These are phyloP conservation scores for Penicillium robsamsonii DNA, from an alignment of 495 filamentous ascomycete species.

Conservation along the genomic window DNA sequence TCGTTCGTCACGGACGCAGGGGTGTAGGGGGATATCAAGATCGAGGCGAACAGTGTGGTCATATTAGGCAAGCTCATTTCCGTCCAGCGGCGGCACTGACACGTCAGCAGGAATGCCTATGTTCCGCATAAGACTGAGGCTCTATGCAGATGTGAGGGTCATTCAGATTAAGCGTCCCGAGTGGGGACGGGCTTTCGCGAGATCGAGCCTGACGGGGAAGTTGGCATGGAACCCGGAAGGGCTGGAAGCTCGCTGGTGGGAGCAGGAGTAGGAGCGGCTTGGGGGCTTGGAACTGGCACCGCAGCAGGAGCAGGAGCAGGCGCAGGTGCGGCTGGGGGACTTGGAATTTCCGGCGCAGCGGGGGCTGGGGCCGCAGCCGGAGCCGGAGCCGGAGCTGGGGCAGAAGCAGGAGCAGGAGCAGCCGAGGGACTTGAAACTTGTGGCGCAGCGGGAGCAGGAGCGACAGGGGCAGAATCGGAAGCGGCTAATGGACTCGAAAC, in stretches of 20 bases:
- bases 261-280: conserved; percentile 46
- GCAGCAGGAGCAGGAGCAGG: conserved; percentile 21
- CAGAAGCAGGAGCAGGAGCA: conserved; percentile 24
- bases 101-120: conserved; percentile 12
- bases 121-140: conserved; percentile 1
- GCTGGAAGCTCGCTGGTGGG: conserved; percentile 36
- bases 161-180: conserved; percentile 14
- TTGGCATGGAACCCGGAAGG: conserved; percentile 21
- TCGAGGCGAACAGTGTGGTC: conserved; percentile 7
- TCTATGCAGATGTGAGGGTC: not conserved
- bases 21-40: conserved; percentile 11
- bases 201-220: conserved; percentile 21
- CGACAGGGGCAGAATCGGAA: not conserved
- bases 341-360: too few relatives aligned
- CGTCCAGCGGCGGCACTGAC: conserved; percentile 25
- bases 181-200: conserved; percentile 33
- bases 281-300: conserved; percentile 47
- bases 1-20: conserved; percentile 29
- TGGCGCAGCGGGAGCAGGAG: not conserved
- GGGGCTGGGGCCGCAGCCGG: too few relatives aligned
- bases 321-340: not conserved
- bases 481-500: too few relatives aligned
- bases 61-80: conserved; percentile 21
- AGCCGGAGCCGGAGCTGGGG: conserved; percentile 35
- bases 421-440: not conserved